Evolutionary conservation across 352 stramenopile genomes (phyloP).

Genomic region (Phytophthora pluvialis): DNA sequence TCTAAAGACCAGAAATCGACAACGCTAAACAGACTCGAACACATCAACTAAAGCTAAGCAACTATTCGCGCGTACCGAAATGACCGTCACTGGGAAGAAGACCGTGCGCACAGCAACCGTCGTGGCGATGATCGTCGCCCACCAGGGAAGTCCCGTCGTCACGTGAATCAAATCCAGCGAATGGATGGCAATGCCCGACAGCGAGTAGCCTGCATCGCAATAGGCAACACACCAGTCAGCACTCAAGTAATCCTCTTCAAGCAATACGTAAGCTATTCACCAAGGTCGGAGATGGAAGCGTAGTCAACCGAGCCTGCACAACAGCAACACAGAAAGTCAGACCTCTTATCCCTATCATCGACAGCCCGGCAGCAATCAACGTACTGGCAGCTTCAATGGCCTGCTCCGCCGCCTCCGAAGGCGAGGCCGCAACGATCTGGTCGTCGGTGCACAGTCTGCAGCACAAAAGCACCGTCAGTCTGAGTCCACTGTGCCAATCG

Average conservation of each 20-base stretch:
- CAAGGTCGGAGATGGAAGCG: conserved; percentile 63
- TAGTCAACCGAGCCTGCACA: conserved; percentile 56
- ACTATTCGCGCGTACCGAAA: conserved; percentile 59
- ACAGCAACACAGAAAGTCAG: conserved; percentile 14
- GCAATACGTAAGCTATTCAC: conserved; percentile 16
- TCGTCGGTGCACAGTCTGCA: conserved; percentile 53
- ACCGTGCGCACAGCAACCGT: conserved; percentile 77
- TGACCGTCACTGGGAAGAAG: conserved; percentile 81
- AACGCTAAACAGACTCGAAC: neutral
- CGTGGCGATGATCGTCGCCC: conserved; percentile 85
- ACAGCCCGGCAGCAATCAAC: neutral
- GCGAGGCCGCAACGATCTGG: conserved; percentile 49
- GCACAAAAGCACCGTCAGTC: conserved; percentile 6
- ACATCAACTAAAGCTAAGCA: neutral
- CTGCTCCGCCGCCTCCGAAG: conserved; percentile 52
- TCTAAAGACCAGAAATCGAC: conserved; percentile 38
- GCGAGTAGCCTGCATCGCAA: conserved; percentile 47
- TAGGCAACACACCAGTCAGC: conserved; percentile 13
- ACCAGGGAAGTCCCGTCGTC: conserved; percentile 88
- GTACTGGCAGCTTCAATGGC: conserved; percentile 51
- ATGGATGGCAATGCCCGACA: conserved; percentile 80
- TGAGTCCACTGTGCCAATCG: conserved; percentile 4
- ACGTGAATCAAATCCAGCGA: conserved; percentile 77
- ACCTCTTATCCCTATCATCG: neutral
- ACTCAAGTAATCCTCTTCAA: neutral